phyloP scores from a whole-genome alignment of 139 green algal species.

The Tetratostichococcus sp. region DNA sequence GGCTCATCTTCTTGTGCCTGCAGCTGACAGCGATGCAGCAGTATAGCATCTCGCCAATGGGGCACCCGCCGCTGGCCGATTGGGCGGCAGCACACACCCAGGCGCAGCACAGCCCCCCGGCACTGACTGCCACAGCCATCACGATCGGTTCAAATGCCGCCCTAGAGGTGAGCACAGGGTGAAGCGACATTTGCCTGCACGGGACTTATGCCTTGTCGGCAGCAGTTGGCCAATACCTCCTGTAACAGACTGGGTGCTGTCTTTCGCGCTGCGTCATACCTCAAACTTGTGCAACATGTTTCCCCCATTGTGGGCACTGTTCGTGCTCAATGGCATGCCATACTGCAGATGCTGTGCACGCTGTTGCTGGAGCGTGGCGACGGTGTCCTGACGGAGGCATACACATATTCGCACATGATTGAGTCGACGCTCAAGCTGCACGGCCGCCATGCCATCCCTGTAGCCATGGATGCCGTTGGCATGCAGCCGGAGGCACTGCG shows the following conservation, averaged over 20 bases:
- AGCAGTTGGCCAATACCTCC: too few species aligned
- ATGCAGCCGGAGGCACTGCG: conserved; percentile 46
- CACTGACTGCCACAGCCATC: conserved; percentile 17
- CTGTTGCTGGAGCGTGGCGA: conserved; percentile 56
- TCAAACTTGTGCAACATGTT: too few species aligned
- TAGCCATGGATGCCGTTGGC: conserved; percentile 52
- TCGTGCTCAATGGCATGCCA: not conserved
- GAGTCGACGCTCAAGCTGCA: conserved; percentile 57
- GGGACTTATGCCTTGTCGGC: too few species aligned
- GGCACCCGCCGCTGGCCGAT: conserved; percentile 6
- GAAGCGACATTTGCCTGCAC: too few species aligned
- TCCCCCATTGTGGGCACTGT: too few species aligned
- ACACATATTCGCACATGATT: conserved; percentile 59
- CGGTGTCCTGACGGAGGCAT: conserved; percentile 58
- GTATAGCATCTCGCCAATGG: conserved; percentile 26
- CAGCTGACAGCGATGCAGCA: conserved; percentile 38
- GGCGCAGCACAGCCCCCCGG: conserved; percentile 11
- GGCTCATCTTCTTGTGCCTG: too few species aligned
- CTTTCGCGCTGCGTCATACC: too few species aligned
- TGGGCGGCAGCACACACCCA: conserved; percentile 16
- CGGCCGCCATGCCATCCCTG: conserved; percentile 28
- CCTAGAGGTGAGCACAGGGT: conserved; percentile 24
- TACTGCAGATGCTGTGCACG: conserved; percentile 23
- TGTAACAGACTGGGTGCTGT: too few species aligned
- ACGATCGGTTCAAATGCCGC: conserved; percentile 28